Evolutionary conservation across 306 rosid genomes (phyloP).

Genomic region (Lathyrus aphaca): DNA sequence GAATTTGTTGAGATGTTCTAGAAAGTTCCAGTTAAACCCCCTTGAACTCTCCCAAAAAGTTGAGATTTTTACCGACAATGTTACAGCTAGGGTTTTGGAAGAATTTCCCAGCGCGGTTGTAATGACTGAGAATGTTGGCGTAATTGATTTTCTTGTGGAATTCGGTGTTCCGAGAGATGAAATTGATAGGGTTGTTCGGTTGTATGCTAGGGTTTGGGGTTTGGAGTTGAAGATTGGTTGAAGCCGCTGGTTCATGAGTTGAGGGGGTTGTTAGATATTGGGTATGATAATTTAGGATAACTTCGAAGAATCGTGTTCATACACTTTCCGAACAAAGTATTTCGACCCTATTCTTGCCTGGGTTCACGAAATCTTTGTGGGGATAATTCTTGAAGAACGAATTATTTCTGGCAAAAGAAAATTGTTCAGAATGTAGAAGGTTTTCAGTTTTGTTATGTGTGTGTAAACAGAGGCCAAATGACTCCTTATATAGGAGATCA

Average conservation of each 20-base stretch:
- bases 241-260: slow-evolving; percentile 66
- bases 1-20: slow-evolving; percentile 56
- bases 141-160: slow-evolving; percentile 50
- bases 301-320: too few relatives aligned
- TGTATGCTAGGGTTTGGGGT: slow-evolving; percentile 63
- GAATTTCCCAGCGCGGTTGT: slow-evolving; percentile 53
- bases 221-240: slow-evolving; percentile 63
- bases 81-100: slow-evolving; percentile 57
- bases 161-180: slow-evolving; percentile 51
- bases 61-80: slow-evolving; percentile 42
- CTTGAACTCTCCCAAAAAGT: slow-evolving; percentile 31
- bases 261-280: too few relatives aligned
- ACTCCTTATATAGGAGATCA: too few relatives aligned
- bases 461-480: too few relatives aligned
- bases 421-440: too few relatives aligned
- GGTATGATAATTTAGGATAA: too few relatives aligned
- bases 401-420: too few relatives aligned
- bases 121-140: slow-evolving; percentile 36
- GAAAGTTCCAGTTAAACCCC: slow-evolving; percentile 55
- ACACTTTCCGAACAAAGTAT: too few relatives aligned
- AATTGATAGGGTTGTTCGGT: slow-evolving; percentile 50
- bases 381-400: too few relatives aligned
- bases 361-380: too few relatives aligned
- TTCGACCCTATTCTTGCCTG: too few relatives aligned
- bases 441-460: too few relatives aligned